Conservation (phyloP, 306 rosid species). For the Castanea crenata region DNA sequence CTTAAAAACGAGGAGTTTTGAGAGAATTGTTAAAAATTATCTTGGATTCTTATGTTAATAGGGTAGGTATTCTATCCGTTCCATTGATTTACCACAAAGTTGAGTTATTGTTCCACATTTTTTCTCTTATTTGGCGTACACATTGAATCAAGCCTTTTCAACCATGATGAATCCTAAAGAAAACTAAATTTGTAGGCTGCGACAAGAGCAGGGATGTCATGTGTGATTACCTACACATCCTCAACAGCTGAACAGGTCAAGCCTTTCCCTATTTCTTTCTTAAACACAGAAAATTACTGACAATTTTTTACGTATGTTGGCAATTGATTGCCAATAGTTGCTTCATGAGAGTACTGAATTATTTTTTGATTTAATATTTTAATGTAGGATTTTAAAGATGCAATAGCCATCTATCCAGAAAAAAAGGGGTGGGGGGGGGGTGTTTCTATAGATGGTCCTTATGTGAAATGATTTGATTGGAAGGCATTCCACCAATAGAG, state of each 20-base stretch:
- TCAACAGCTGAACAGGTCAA: conserved; percentile 87
- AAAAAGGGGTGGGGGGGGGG: neutral
- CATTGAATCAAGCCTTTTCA: neutral
- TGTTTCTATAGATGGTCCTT: neutral
- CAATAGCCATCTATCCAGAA: conserved; percentile 78
- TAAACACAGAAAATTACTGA: conserved; percentile 1
- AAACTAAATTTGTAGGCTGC: conserved; percentile 63
- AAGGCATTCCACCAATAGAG: conserved; percentile 9
- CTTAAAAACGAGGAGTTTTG: neutral
- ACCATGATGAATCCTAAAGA: neutral
- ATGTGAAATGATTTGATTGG: conserved; percentile 26
- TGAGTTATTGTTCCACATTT: conserved; percentile 5
- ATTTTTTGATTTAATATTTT: conserved; percentile 8
- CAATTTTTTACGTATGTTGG: conserved; percentile 1
- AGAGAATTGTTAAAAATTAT: conserved; percentile 10
- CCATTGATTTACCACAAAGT: neutral
- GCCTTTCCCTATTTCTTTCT: conserved; percentile 8
- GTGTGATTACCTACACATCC: conserved; percentile 75
- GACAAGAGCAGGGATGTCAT: conserved; percentile 88
- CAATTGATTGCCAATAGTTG: conserved; percentile 1
- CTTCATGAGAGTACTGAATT: conserved; percentile 17
- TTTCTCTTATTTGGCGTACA: conserved; percentile 6
- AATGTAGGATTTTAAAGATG: conserved; percentile 72
- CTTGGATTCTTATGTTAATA: neutral
- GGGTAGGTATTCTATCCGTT: neutral